Base-by-base conservation (phyloP, 1,284 basidiomycete genomes). In the Boletus nobilissimus region DNA sequence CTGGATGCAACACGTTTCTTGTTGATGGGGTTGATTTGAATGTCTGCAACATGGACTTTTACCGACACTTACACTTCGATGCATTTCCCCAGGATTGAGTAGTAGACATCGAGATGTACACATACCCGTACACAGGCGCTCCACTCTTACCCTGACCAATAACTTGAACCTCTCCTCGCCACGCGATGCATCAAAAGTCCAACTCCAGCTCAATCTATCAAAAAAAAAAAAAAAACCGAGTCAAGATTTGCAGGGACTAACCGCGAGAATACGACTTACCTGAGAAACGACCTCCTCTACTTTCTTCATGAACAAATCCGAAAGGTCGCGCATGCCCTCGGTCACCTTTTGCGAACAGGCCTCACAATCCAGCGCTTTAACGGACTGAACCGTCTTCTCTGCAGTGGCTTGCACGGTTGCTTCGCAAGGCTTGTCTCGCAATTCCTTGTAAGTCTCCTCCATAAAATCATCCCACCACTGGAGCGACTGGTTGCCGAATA, bases 401-500 rank as follows among this genome's bases (percentile, higher is more conserved):
- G 18, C 76, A 16, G 7, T 6, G 6, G 34, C 19, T 19, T 66
- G 48, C 22, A 84, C 60, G 26, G 74, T 83, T 39, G 16, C 70
- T 32, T 60, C 54, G 39, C 74, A 83, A 3, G 81, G 81, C 48
- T 54, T 76, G 40, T 83, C 81, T 10, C 43, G 38, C 24, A 82
- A 54, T n/a, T 34, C 57, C 8, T 14, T 22, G 14, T 76, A 77
- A 8, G 43, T 34, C 7, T 66, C 65, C 39, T 78, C 73, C 76
- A 80, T 73, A 18, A 79, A 81, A 3, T 74, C 65, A 0, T 73
- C 73, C 81, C 77, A 82, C 81, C 82, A 82, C 19, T 60, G 65
- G 62, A 69, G 68, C 13, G 68, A 32, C 22, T 60, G 40, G 2
- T 4, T 2, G 29, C 19, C 6, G 8, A 64, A 70, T 4, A 67